Base-by-base conservation (phyloP, 2,329 filamentous ascomycete species). In the Graphiopsis chlorocephala region DNA sequence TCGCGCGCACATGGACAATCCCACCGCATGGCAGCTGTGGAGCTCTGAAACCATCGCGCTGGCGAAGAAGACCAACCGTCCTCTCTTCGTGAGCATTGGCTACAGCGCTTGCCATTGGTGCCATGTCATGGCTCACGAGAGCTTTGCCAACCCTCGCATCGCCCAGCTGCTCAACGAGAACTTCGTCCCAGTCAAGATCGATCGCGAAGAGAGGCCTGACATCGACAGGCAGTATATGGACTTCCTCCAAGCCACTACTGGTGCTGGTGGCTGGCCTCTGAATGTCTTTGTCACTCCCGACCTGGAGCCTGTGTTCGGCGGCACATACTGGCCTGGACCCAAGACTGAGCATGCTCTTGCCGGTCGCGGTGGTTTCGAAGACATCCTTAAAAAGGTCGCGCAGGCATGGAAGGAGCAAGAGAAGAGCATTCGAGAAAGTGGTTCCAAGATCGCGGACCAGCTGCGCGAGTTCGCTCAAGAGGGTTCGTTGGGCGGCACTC, bases 191-290 rank as follows among this genome's bases (percentile, higher is more conserved):
- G 88, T 98, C 76, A 90, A 97, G 72, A 86, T 98, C 73, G 95
- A 99, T 78, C 88, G 93, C 66, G 95, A 99, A 78, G 92, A 97
- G 78, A 88, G 94, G 28, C 94, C 94, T 10, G 93, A 98, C 74
- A 88, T 98, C 68, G 95, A 99, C 74, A 88, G 91, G 67, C 93
- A 98, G 69, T 98, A 98, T 77, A 97, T 97, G 92, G 97, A 97
- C 80, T 99, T 97, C 77, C 90, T 97, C 47, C 93, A 97, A 76
- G 94, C 94, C 1, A 94, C 95, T 12, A 96, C 90, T 65, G 93
- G 91, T 23, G 89, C 87, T 1, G 94, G 93, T 11, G 95, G 95
- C 45, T 98, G 95, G 93, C 95, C 95, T 0, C 80, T 98, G 66
- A 98, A 97, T 74, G 89, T 97, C n/a, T 98, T 99, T 75, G 84